phyloP scores from a whole-genome alignment of 2,329 filamentous ascomycete species.

The Phyllosticta citriasiana region DNA sequence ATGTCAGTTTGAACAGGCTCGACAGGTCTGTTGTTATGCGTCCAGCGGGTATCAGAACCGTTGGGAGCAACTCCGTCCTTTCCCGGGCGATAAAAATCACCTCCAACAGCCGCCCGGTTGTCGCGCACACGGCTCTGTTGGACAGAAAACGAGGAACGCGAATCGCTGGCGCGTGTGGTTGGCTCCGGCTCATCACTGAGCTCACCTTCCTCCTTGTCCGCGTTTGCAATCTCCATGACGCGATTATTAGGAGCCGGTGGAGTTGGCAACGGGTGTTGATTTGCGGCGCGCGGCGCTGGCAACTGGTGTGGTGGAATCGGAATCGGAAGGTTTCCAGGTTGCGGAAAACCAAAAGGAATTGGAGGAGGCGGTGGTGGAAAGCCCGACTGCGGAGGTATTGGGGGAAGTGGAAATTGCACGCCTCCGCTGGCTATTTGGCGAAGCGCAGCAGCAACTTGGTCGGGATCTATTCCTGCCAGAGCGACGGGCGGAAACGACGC shows the following conservation, averaged over 20 bases:
- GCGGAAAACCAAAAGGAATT: slow-evolving; percentile 13
- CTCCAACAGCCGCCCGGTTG: neutral
- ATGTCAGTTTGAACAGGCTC: slow-evolving; percentile 5
- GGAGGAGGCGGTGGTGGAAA: slow-evolving; percentile 18
- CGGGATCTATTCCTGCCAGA: slow-evolving; percentile 8
- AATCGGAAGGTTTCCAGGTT: slow-evolving; percentile 9
- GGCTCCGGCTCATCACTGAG: slow-evolving; percentile 53
- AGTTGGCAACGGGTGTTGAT: slow-evolving; percentile 10
- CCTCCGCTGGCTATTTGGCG: slow-evolving; percentile 11
- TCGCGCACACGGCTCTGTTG: slow-evolving; percentile 11
- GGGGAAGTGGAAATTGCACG: slow-evolving; percentile 21
- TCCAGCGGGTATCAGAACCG: neutral
- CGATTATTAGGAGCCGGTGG: slow-evolving; percentile 15
- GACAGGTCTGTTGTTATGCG: neutral
- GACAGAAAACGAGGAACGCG: neutral
- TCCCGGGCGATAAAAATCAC: slow-evolving; percentile 3
- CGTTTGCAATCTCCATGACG: slow-evolving; percentile 24
- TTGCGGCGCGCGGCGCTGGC: neutral
- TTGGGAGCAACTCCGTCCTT: neutral
- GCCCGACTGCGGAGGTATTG: slow-evolving; percentile 15
- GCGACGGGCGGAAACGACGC: slow-evolving; percentile 16
- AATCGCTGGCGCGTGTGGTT: neutral
- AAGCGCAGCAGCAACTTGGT: slow-evolving; percentile 6
- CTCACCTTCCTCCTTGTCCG: slow-evolving; percentile 63
- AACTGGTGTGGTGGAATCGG: slow-evolving; percentile 2